Base-by-base conservation (phyloP, 2,329 filamentous ascomycete genomes). In the Aureobasidium sp. region DNA sequence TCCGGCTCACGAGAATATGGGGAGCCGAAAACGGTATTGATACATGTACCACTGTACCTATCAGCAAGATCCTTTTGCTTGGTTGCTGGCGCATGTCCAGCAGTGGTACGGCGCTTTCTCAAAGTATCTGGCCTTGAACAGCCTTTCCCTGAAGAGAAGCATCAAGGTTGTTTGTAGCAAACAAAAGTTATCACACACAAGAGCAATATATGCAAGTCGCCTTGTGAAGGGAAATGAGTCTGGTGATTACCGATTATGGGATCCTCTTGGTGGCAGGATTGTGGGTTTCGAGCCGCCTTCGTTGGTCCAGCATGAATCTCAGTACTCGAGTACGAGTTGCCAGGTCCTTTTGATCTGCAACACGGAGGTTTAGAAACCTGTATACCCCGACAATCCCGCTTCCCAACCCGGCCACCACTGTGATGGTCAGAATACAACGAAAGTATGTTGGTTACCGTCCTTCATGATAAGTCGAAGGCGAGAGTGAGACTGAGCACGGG, bases 281-380 rank as follows among this genome's bases (percentile, higher is more conserved):
- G n/a, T n/a, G n/a, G n/a, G n/a, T n/a, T n/a, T n/a, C n/a, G n/a
- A 29, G 12, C 29, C 27, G 42, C 19, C 35, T 47, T 19, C 42
- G 42, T 12, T 47, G 29, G 42, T 5, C n/a, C 30, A 47, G 42
- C 42, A 47, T 27, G 30, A 47, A 35, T 30, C 42, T 47, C 42
- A 47, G 42, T 47, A 44, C 40, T 21, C n/a, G 40, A 47, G 42
- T 47, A 44, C 40, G 22, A 22, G 40, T 30, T 35, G n/a, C 24
- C 42, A 47, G 30, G 42, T 30, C 35, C 42, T 32, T 21, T 25
- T 30, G 42, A 47, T n/a, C n/a, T n/a, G n/a, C n/a, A n/a, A n/a
- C n/a, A n/a, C n/a, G n/a, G n/a, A n/a, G n/a, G n/a, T n/a, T n/a
- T n/a, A n/a, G n/a, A n/a, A n/a, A n/a, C n/a, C n/a, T n/a, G n/a